A percentile compares a stretch with the other conserved stretches of the same genome.
These are phyloP conservation scores for Botrytis cinerea DNA, from an alignment of 2,329 filamentous ascomycete species.

Conservation along the genomic window DNA sequence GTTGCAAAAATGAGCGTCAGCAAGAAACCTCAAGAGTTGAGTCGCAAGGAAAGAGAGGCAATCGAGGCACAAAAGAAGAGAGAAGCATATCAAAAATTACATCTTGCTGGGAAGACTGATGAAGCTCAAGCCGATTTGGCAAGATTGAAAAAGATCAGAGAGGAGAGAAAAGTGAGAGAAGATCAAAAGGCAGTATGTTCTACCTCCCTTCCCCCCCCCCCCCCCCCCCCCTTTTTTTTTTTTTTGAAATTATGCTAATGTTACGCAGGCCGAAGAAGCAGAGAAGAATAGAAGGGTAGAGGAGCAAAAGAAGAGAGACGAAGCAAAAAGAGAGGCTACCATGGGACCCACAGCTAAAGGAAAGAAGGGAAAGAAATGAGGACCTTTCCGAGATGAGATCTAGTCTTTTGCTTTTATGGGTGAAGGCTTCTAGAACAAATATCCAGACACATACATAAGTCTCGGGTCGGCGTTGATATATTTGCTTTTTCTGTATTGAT, in stretches of 20 bases:
- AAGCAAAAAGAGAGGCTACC: no score
- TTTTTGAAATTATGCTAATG: conserved; percentile 29
- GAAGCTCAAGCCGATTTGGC: conserved; percentile 89
- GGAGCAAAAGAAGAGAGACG: no score
- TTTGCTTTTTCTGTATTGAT: neutral
- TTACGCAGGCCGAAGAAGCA: conserved; percentile 42
- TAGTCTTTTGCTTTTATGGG: conserved; percentile 7
- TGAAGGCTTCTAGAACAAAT: conserved; percentile 7
- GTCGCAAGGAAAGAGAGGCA: conserved; percentile 72
- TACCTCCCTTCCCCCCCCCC: neutral
- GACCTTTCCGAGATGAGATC: neutral
- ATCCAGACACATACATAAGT: neutral
- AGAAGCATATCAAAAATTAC: conserved; percentile 87
- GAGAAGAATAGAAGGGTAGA: no score
- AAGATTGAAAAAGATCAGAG: conserved; percentile 75
- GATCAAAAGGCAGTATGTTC: conserved; percentile 74
- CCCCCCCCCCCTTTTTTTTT: no score
- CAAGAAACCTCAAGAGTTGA: conserved; percentile 55
- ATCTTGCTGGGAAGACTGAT: conserved; percentile 94
- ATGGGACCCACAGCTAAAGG: conserved; percentile 9
- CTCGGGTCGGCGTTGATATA: neutral
- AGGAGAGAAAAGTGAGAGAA: conserved; percentile 83
- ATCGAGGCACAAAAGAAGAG: conserved; percentile 84
- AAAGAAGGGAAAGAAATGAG: conserved; percentile 24
- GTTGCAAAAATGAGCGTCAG: conserved; percentile 56